A percentile compares a stretch with the other conserved stretches of the same genome.
Evolutionary conservation across 257 asterid genomes (phyloP).

Genomic region (Salvia miltiorrhiza): DNA sequence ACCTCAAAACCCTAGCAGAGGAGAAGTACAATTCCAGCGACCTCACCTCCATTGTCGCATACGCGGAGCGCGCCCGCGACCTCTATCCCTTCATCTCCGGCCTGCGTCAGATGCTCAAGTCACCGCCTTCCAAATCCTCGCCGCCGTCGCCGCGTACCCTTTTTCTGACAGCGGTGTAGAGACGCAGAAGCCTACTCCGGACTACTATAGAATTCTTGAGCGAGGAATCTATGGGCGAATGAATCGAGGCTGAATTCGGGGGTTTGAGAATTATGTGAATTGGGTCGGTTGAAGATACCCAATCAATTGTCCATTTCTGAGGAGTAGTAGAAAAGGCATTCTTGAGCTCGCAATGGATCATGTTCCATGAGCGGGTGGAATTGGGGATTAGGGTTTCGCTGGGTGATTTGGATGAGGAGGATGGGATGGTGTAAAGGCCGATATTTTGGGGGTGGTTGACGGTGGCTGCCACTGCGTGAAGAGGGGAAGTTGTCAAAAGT

Average conservation of each 20-base stretch:
- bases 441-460: constrained; percentile 38
- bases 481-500: constrained; percentile 19
- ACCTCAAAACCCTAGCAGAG: constrained; percentile 62
- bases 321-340: constrained; percentile 31
- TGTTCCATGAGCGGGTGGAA: constrained; percentile 19
- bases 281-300: constrained; percentile 72
- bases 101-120: constrained; percentile 54
- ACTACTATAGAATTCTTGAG: constrained; percentile 59
- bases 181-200: constrained; percentile 30
- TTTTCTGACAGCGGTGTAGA: constrained; percentile 3
- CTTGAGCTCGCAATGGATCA: constrained; percentile 52
- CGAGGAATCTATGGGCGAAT: constrained; percentile 40
- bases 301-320: constrained; percentile 75
- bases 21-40: constrained; percentile 47
- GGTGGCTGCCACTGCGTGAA: constrained; percentile 43
- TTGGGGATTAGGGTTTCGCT: constrained; percentile 20
- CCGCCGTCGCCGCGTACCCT: constrained; percentile 36
- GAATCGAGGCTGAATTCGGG: constrained; percentile 48
- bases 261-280: constrained; percentile 88
- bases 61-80: constrained; percentile 65
- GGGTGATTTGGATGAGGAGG: constrained; percentile 22
- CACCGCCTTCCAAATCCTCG: constrained; percentile 61
- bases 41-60: constrained; percentile 54
- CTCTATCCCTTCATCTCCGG: constrained; percentile 55
- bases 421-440: constrained; percentile 47